Base-by-base conservation (phyloP, 2,329 filamentous ascomycete species). In the Alternaria ventricosa region DNA sequence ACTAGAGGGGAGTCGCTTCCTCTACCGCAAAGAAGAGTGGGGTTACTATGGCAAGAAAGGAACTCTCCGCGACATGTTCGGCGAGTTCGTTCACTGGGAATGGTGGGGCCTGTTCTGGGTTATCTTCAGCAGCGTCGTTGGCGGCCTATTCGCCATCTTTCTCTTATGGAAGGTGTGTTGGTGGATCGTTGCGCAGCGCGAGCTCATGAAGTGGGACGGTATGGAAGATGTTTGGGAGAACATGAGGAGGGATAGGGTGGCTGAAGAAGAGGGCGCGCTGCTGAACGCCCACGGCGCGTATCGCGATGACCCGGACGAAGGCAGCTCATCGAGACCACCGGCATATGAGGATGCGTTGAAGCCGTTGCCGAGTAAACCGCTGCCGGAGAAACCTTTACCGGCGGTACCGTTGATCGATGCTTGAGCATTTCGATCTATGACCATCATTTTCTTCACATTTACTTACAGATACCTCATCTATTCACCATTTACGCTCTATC, bases 311-410 rank as follows among this genome's bases (percentile, higher is more conserved):
- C 71, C 69, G n/a, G 73, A 68, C 0, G 70, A 70, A 11, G 66
- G 63, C 4, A 59, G 55, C 20, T 62, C 60, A 11, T 59, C 60
- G 18, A 57, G 33, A 47, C 49, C 60, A 23, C 60, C 60, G 6
- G 60, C 47, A 3, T 62, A 62, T 20, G 50, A 47, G n/a, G 60
- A 60, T 20, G 60, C 56, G 22, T 55, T 68, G 62, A 73, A 73
- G 55, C 73, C 73, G 4, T 33, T 73, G 22, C 73, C 74, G n/a
- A 74, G 66, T 41, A 77, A 77, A 66, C 76, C 76, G 11, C 58
- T 79, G 13, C 77, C 77, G 0, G 77, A 79, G 61, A 79, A 79
- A 56, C 77, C 77, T 1, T 55, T 79, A 30, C 77, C 77, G 28
- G 71, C 67, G 27, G 71, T 78, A 53, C 77, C 77, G n/a, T 70